phyloP scores from a whole-genome alignment of 2,329 filamentous ascomycete genomes.

The Fusarium verrucosum region DNA sequence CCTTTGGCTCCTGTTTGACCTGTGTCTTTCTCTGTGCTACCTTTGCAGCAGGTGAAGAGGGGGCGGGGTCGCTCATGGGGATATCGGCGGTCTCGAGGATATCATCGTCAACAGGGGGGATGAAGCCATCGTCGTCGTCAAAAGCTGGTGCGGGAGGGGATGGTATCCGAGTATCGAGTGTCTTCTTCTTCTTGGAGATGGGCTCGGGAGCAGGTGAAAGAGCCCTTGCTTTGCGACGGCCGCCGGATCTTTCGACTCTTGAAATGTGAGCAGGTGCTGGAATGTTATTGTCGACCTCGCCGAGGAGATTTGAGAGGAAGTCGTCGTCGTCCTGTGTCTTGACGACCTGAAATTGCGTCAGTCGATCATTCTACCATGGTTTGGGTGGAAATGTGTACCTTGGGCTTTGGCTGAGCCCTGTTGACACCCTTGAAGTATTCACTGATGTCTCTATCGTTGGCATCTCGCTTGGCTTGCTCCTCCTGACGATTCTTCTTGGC shows the following conservation, averaged over 20 bases:
- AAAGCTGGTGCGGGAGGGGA: slow-evolving; percentile 56
- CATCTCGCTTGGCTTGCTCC: slow-evolving; percentile 84
- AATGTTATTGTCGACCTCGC: slow-evolving; percentile 84
- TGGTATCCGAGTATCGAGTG: slow-evolving; percentile 58
- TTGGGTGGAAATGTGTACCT: slow-evolving; percentile 63
- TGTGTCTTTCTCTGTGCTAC: slow-evolving; percentile 76
- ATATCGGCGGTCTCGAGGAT: slow-evolving; percentile 56
- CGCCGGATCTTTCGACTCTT: slow-evolving; percentile 74
- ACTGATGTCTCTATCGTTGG: slow-evolving; percentile 89
- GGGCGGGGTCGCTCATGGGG: slow-evolving; percentile 86
- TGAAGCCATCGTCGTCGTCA: slow-evolving; percentile 63
- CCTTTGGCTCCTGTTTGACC: slow-evolving; percentile 60
- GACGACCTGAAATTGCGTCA: slow-evolving; percentile 62
- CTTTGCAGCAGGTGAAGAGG: slow-evolving; percentile 86
- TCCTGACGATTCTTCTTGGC: slow-evolving; percentile 90
- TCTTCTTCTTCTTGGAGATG: slow-evolving; percentile 65
- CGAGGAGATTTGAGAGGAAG: slow-evolving; percentile 85
- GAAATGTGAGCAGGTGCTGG: slow-evolving; percentile 62
- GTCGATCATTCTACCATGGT: not conserved
- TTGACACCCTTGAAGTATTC: slow-evolving; percentile 88
- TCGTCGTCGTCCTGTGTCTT: slow-evolving; percentile 88
- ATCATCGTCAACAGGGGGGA: slow-evolving; percentile 70
- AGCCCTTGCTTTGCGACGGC: slow-evolving; percentile 80
- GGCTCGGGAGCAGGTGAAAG: slow-evolving; percentile 76
- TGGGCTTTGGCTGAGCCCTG: slow-evolving; percentile 76